These are phyloP conservation scores for Erodium chrysanthum DNA, from an alignment of 441 rosid species.

Conservation along the genomic window DNA sequence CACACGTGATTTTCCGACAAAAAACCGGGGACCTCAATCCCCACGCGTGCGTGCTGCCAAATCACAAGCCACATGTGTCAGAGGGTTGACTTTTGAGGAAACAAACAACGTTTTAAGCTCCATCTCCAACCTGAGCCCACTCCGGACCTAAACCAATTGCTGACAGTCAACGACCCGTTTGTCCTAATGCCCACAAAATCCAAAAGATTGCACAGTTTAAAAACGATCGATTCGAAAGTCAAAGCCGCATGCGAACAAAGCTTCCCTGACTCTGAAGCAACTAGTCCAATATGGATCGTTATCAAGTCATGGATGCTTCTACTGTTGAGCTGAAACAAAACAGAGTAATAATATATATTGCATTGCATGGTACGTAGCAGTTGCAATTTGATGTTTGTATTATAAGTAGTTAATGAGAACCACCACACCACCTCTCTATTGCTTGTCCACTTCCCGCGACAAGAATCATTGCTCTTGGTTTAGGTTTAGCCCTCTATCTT, in stretches of 20 bases:
- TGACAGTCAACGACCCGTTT: constrained; percentile 39
- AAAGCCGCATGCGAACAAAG: constrained; percentile 38
- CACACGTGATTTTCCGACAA: too few species aligned
- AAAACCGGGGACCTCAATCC: too few species aligned
- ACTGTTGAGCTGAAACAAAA: neutral
- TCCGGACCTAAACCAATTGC: constrained; percentile 32
- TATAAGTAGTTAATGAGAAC: neutral
- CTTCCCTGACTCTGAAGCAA: constrained; percentile 41
- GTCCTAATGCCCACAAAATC: constrained; percentile 8
- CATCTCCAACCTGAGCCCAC: too few species aligned
- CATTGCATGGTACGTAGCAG: constrained; percentile 6
- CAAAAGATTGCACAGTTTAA: neutral
- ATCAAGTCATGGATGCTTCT: neutral
- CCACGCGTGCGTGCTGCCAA: too few species aligned
- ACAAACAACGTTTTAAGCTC: constrained; percentile 17
- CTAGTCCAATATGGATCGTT: constrained; percentile 12
- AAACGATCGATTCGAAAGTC: constrained; percentile 31
- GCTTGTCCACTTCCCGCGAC: too few species aligned
- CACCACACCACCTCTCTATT: too few species aligned
- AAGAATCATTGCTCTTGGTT: neutral
- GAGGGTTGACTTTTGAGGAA: constrained; percentile 34
- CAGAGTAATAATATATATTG: neutral
- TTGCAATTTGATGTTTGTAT: neutral
- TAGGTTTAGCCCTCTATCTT: neutral
- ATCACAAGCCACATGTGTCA: too few species aligned